phyloP scores from a whole-genome alignment of 345 rosid genomes.

The Odontarrhena argentea region DNA sequence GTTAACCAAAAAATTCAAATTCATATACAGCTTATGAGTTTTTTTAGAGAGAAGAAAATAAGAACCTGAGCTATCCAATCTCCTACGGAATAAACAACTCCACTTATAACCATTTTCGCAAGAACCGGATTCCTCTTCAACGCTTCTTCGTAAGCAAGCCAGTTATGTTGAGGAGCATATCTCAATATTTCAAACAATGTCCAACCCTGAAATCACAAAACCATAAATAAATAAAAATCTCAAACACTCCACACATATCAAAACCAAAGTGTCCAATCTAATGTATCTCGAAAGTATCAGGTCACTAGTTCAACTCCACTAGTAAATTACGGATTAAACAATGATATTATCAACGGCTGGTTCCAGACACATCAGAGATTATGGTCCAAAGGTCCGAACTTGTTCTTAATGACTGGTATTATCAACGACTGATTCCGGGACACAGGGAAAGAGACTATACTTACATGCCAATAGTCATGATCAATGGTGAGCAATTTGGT shows the following conservation, averaged over 20 bases:
- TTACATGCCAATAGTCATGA: slow-evolving; percentile 90
- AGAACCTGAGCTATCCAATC: slow-evolving; percentile 98
- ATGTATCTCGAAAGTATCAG: too few relatives aligned
- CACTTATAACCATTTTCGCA: slow-evolving; percentile 94
- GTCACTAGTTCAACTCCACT: too few relatives aligned
- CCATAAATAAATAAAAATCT: slow-evolving; percentile 1
- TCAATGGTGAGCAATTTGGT: slow-evolving; percentile 90
- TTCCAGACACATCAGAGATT: too few relatives aligned
- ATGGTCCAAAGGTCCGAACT: too few relatives aligned
- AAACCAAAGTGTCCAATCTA: too few relatives aligned
- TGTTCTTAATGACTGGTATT: too few relatives aligned
- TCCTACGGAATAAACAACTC: slow-evolving; percentile 86
- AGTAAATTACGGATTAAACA: too few relatives aligned
- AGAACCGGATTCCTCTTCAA: slow-evolving; percentile 77
- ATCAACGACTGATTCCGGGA: too few relatives aligned
- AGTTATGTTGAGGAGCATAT: slow-evolving; percentile 96
- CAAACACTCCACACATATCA: slow-evolving; percentile 11
- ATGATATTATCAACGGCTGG: too few relatives aligned
- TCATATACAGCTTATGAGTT: background rate
- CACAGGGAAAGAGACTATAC: background rate
- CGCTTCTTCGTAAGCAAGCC: slow-evolving; percentile 95
- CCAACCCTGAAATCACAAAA: slow-evolving; percentile 69
- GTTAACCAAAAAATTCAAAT: background rate
- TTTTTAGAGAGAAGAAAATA: slow-evolving; percentile 18
- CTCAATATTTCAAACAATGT: slow-evolving; percentile 82